Evolutionary conservation across 2,329 filamentous ascomycete species (phyloP).

Genomic region (Trichoderma lentiforme): DNA sequence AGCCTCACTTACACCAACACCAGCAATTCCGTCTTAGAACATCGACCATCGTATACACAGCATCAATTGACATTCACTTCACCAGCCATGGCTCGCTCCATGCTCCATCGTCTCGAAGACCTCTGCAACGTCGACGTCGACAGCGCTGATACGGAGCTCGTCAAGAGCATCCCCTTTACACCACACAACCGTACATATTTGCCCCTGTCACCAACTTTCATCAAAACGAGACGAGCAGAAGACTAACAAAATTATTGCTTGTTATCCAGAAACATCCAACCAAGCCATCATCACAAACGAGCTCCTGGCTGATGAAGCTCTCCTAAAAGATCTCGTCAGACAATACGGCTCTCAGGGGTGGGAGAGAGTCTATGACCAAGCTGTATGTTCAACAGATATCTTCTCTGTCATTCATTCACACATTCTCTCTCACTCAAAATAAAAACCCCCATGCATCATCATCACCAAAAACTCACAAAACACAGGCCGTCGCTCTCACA

Average conservation of each 20-base stretch:
- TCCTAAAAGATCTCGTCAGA: slow-evolving; percentile 18
- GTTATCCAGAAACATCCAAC: slow-evolving; percentile 22
- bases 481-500: slow-evolving; percentile 21
- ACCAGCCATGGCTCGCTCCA: background rate
- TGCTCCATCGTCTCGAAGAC: slow-evolving; percentile 21
- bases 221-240: background rate
- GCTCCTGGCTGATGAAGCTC: slow-evolving; percentile 15
- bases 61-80: background rate
- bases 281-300: slow-evolving; percentile 23
- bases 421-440: background rate
- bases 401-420: background rate
- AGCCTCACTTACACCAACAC: background rate
- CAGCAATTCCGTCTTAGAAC: background rate
- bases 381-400: slow-evolving; percentile 5
- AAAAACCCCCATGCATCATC: background rate
- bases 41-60: background rate
- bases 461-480: background rate
- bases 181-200: slow-evolving; percentile 22
- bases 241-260: background rate
- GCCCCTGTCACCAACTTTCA: background rate
- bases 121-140: slow-evolving; percentile 24
- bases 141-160: slow-evolving; percentile 20
- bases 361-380: slow-evolving; percentile 23
- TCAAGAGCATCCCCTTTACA: slow-evolving; percentile 22
- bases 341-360: slow-evolving; percentile 22